A percentile compares a stretch with the other conserved stretches of the same genome.
phyloP scores from a whole-genome alignment of 495 filamentous ascomycete species.

The Neurospora cerealis region DNA sequence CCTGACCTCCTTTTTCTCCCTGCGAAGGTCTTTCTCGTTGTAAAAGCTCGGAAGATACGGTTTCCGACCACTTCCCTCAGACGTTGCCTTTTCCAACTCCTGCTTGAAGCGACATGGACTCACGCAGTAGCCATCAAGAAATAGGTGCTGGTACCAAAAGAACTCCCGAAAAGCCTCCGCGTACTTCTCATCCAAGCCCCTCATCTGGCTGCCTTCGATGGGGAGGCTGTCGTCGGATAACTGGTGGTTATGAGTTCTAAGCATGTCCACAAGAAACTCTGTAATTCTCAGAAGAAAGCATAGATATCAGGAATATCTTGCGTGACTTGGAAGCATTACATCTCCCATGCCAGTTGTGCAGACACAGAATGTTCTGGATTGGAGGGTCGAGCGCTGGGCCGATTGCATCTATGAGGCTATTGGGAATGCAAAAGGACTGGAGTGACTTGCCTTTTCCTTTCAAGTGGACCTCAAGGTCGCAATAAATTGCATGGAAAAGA shows the following conservation, averaged over 20 bases:
- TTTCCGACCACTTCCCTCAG: neutral
- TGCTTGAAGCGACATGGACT: neutral
- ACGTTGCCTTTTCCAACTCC: neutral
- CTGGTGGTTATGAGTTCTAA: neutral
- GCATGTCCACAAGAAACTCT: neutral
- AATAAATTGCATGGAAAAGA: neutral
- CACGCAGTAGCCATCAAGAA: neutral
- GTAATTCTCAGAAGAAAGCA: neutral
- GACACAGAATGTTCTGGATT: neutral
- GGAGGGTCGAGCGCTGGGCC: neutral
- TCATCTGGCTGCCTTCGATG: neutral
- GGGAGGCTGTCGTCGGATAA: neutral
- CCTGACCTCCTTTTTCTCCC: neutral
- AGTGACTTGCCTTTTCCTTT: neutral
- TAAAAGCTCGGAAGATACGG: neutral
- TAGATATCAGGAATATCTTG: neutral
- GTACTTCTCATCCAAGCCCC: neutral
- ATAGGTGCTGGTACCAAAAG: neutral
- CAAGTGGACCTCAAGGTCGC: neutral
- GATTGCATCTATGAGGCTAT: neutral
- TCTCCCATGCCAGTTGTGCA: neutral
- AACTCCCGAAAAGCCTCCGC: neutral
- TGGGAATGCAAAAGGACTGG: neutral
- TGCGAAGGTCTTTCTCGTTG: neutral
- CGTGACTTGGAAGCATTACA: neutral